A percentile compares a stretch with the other conserved stretches of the same genome.
Evolutionary conservation across 1,284 basidiomycete genomes (phyloP).

Genomic region (Cutaneotrichosporon sp.): DNA sequence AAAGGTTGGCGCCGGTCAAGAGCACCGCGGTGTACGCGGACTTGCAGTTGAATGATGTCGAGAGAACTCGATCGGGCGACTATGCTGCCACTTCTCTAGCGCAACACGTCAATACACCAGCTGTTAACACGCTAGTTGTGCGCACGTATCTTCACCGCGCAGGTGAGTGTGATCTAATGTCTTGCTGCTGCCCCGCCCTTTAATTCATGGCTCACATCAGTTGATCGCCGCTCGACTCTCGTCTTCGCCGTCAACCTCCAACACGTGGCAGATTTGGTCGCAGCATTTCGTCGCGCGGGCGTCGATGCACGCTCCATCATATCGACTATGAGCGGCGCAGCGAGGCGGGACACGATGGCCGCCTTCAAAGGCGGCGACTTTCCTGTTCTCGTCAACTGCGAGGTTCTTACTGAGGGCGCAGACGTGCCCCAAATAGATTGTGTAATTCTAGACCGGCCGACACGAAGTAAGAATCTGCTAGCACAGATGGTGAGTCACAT

Average conservation of each 20-base stretch:
- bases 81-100: constrained; percentile 72
- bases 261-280: constrained; percentile 74
- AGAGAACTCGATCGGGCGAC: constrained; percentile 65
- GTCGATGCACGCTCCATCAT: constrained; percentile 82
- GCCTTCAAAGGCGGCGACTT: constrained; percentile 68
- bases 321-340: constrained; percentile 61
- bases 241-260: constrained; percentile 84
- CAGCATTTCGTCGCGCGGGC: constrained; percentile 67
- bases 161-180: constrained; percentile 49
- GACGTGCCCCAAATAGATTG: constrained; percentile 82
- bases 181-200: not conserved
- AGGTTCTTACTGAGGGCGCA: constrained; percentile 85
- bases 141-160: constrained; percentile 76
- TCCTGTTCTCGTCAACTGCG: constrained; percentile 88
- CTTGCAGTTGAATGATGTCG: constrained; percentile 64
- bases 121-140: constrained; percentile 70
- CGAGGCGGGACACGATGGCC: constrained; percentile 63
- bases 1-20: constrained; percentile 74
- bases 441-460: constrained; percentile 77
- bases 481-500: constrained; percentile 72
- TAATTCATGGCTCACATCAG: constrained; percentile 46
- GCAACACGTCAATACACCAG: constrained; percentile 69
- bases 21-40: constrained; percentile 75
- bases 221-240: constrained; percentile 71
- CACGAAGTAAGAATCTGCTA: constrained; percentile 80